Percentiles rank a stretch among this genome's conserved stretches.
phyloP scores from a whole-genome alignment of 495 filamentous ascomycete species.

The Penicillium diatomitis region DNA sequence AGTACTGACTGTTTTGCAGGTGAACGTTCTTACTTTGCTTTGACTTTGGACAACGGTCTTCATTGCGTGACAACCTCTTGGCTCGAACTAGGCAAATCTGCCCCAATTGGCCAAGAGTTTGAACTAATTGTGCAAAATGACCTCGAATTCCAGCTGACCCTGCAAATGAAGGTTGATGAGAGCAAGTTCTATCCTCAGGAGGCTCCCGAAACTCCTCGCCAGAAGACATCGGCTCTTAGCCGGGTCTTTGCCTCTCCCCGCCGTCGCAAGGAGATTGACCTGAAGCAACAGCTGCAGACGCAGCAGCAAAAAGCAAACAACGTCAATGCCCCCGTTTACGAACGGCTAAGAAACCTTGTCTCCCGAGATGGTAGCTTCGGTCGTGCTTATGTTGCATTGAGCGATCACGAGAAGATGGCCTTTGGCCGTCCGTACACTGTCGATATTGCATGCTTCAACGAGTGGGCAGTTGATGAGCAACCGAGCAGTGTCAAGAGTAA shows the following conservation, averaged over 20 bases:
- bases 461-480: conserved; percentile 88
- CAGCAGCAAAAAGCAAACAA: conserved; percentile 63
- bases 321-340: conserved; percentile 59
- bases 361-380: conserved; percentile 89
- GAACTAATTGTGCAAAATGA: conserved; percentile 95
- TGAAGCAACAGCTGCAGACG: conserved; percentile 66
- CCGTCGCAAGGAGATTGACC: conserved; percentile 87
- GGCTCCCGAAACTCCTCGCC: conserved; percentile 42
- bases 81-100: conserved; percentile 85
- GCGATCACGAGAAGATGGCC: conserved; percentile 77
- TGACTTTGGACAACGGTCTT: conserved; percentile 93
- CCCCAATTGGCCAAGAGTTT: conserved; percentile 96
- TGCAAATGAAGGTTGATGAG: conserved; percentile 88
- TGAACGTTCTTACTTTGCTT: conserved; percentile 83
- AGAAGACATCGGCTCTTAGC: conserved; percentile 80
- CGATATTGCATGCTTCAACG: conserved; percentile 90
- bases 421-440: conserved; percentile 81
- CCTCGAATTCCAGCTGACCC: conserved; percentile 91
- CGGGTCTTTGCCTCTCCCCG: conserved; percentile 88
- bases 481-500: conserved; percentile 83
- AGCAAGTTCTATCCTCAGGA: conserved; percentile 44
- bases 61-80: conserved; percentile 96
- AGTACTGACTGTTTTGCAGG: conserved; percentile 39
- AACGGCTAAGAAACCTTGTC: conserved; percentile 74
- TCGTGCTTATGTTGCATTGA: conserved; percentile 83